Evolutionary conservation across 129 eudicot genomes (phyloP).

Genomic region (Silybum marianum): DNA sequence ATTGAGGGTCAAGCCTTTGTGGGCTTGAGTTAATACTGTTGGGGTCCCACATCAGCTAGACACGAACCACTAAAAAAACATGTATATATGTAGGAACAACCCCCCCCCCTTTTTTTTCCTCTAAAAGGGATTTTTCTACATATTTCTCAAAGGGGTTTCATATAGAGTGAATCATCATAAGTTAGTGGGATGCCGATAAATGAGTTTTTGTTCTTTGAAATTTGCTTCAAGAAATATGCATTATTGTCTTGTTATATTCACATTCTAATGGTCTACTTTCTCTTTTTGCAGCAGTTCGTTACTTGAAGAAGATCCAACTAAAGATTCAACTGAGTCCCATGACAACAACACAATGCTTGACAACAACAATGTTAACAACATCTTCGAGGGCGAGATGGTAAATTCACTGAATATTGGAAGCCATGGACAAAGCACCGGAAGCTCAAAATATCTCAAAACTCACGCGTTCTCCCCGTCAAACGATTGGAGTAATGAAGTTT

Average conservation of each 20-base stretch:
- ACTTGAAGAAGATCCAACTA: slow-evolving; percentile 55
- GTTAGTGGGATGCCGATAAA: neutral
- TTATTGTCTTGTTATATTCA: neutral
- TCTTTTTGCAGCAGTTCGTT: slow-evolving; percentile 51
- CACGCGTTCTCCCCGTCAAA: slow-evolving; percentile 39
- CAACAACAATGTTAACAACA: slow-evolving; percentile 38
- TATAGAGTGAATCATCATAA: neutral
- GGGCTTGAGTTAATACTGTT: neutral
- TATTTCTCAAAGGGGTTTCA: no score
- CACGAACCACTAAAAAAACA: neutral
- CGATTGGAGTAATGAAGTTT: slow-evolving; percentile 40
- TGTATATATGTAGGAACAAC: no score
- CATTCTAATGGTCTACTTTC: slow-evolving; percentile 31
- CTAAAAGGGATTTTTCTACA: neutral
- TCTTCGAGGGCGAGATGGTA: slow-evolving; percentile 21
- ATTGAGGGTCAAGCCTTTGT: neutral
- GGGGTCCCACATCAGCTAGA: slow-evolving; percentile 2
- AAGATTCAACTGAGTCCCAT: slow-evolving; percentile 26
- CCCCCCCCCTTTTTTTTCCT: neutral
- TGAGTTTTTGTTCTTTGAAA: neutral
- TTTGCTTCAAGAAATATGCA: slow-evolving; percentile 5
- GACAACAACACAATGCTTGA: slow-evolving; percentile 27
- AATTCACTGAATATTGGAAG: slow-evolving; percentile 26
- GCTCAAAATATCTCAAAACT: slow-evolving; percentile 39
- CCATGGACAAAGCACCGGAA: slow-evolving; percentile 37